Evolutionary conservation across 225 moss, liverwort and hornwort species (phyloP).

Genomic region (Pseudoscleropodium purum): DNA sequence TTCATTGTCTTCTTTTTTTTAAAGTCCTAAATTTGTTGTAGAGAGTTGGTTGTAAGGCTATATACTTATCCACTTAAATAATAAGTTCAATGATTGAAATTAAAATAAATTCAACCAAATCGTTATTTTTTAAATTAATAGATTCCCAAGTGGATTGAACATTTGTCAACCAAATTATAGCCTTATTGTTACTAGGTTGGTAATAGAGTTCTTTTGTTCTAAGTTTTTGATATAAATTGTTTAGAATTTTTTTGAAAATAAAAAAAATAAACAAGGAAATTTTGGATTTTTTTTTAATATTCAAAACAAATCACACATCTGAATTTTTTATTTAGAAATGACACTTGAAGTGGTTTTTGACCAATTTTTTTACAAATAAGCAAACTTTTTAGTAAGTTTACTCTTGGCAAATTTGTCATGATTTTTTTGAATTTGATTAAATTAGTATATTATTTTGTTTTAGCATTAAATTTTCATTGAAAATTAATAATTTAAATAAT

Average conservation of each 20-base stretch:
- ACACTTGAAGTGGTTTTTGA: not conserved
- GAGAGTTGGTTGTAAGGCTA: not conserved
- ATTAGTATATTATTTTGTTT: not conserved
- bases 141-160: rapidly evolving
- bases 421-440: not conserved
- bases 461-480: not conserved
- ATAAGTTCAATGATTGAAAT: not conserved
- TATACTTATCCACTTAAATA: not conserved
- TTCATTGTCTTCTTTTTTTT: not conserved
- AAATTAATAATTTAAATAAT: not conserved
- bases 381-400: not conserved
- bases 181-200: not conserved
- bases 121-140: rapidly evolving
- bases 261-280: rapidly evolving
- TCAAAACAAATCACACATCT: not conserved
- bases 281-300: rapidly evolving
- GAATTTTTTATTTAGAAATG: not conserved
- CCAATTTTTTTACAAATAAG: not conserved
- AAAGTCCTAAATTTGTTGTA: not conserved
- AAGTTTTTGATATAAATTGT: not conserved
- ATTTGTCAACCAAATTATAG: too few species aligned
- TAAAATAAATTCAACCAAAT: not conserved
- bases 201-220: not conserved
- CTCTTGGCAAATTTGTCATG: too few species aligned
- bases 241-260: not conserved